These are phyloP conservation scores for Trichosporon sp. DNA, from an alignment of 1,284 basidiomycete species.

Conservation along the genomic window DNA sequence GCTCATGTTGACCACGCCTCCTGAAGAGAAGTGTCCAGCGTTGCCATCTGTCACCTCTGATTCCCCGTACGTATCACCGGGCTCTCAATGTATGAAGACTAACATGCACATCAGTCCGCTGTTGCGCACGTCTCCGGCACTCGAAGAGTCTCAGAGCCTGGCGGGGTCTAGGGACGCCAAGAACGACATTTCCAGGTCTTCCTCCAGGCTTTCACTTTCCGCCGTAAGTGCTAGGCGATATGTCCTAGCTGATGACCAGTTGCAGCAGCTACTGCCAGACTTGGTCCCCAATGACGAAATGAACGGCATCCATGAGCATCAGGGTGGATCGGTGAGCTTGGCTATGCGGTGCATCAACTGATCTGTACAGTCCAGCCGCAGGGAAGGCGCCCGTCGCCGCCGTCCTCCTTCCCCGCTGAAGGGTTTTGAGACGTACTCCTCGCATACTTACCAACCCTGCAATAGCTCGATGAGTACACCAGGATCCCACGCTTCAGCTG, in stretches of 20 bases:
- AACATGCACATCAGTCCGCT: background rate
- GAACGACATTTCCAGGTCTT: background rate
- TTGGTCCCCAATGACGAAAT: slow-evolving; percentile 8
- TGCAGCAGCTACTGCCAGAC: background rate
- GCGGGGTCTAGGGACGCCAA: background rate
- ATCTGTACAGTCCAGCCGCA: background rate
- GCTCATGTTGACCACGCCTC: slow-evolving; percentile 11
- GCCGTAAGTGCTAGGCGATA: background rate
- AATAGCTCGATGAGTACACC: background rate
- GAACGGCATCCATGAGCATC: background rate
- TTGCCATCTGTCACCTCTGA: background rate
- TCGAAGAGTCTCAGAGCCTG: background rate
- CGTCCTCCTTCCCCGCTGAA: background rate
- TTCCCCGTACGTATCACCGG: background rate
- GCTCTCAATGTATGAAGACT: background rate
- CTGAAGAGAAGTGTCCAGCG: background rate
- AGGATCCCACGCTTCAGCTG: background rate
- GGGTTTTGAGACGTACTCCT: background rate
- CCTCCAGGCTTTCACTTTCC: background rate
- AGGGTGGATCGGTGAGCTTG: background rate
- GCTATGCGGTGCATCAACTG: background rate
- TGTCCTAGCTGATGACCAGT: background rate
- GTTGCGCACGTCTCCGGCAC: background rate
- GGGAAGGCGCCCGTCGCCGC: background rate
- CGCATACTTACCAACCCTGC: background rate